Evolutionary conservation across 2,329 filamentous ascomycete genomes (phyloP), one percentile per base, ranked within the genome.

Genomic region (Daldinia sp.): DNA sequence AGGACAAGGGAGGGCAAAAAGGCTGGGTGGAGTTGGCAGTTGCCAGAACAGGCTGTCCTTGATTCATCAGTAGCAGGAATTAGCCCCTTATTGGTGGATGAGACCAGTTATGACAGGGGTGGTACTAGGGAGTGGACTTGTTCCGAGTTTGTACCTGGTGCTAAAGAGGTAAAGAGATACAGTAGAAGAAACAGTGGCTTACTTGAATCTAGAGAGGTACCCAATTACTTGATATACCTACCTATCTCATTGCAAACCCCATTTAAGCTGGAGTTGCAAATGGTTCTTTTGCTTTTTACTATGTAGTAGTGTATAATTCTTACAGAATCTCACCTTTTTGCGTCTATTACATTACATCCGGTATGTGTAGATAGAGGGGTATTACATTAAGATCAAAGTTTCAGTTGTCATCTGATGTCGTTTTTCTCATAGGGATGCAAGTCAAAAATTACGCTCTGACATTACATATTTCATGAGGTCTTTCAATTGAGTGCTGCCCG

Each of bases 21-120:
- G 55, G 12, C 48, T 30, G 58, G 63, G 66, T 71, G 60, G 66
- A 50, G 60, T 58, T 53, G 33, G 15, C 51, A 46, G 50, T 68
- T 72, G 50, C 69, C 65, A 68, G 62, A 72, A 70, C 64, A 63
- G 58, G 67, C 30, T 59, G 56, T 68, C 64, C 54, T 63, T 65
- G 65, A 72, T 70, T 68, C 61, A 72, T 65, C 61, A 65, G 61
- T 67, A 20, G 53, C 30, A 62, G 63, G 37, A 55, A 26, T 23
- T 12, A 20, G 15, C 41, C 39, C 20, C 51, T 55, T 59, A 72
- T 72, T 71, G 69, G 69, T 26, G 20, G 30, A 59, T 12, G 39
- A 48, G 15, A 46, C 26, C 35, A 53, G 41, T 41, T 35, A 15
- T 26, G 50, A 67, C 66, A 69, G 69, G 69, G 41, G n/a, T 4